Evolutionary conservation across 371 early-diverging fungal species (phyloP).

Genomic region (Mucor plumbeus): DNA sequence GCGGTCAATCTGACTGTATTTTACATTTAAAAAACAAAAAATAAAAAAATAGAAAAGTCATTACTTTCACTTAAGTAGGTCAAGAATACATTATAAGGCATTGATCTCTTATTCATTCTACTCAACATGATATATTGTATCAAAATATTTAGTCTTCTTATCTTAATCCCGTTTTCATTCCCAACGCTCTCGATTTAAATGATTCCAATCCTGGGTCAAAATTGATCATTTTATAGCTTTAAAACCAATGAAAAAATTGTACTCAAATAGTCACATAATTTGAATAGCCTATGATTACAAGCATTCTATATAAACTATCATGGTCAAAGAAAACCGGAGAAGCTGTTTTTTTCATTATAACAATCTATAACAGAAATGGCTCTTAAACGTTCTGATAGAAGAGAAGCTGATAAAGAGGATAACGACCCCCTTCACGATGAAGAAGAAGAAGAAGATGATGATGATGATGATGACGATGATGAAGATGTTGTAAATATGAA

Average conservation of each 20-base stretch:
- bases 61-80: too few species aligned
- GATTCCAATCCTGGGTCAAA: neutral
- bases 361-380: slow-evolving; percentile 18
- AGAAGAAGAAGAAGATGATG: slow-evolving; percentile 25
- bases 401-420: slow-evolving; percentile 25
- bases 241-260: slow-evolving; percentile 9
- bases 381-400: slow-evolving; percentile 28
- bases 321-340: neutral
- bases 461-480: slow-evolving; percentile 29
- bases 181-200: neutral
- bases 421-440: slow-evolving; percentile 26
- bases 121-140: too few species aligned
- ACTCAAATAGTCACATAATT: slow-evolving; percentile 6
- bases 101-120: too few species aligned
- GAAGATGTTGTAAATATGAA: slow-evolving; percentile 23
- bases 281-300: neutral
- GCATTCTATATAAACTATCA: neutral
- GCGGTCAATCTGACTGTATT: too few species aligned
- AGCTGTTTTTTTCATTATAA: neutral
- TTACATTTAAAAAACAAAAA: too few species aligned
- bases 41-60: too few species aligned
- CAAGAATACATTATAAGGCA: too few species aligned
- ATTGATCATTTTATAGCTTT: neutral
- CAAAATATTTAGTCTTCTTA: too few species aligned
- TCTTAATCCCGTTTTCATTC: too few species aligned